Evolutionary conservation across 2,329 filamentous ascomycete species (phyloP).

Genomic region (Aspergillus puulaauensis): DNA sequence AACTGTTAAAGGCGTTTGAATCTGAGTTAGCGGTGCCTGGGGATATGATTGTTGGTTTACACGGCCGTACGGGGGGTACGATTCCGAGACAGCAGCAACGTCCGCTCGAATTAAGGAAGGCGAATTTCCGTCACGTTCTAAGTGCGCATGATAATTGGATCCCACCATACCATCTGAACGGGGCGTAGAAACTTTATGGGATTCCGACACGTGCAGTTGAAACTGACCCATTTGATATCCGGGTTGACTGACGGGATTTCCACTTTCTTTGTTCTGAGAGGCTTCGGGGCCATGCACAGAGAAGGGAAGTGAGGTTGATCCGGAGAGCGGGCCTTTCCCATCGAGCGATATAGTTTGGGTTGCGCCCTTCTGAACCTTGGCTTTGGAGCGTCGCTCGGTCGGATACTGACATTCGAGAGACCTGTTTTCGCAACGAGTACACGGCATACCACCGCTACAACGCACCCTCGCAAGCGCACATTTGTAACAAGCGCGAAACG

Average conservation of each 20-base stretch:
- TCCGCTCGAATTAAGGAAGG: constrained; percentile 8
- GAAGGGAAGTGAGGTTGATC: constrained; percentile 9
- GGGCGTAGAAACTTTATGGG: constrained; percentile 1
- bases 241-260: constrained; percentile 2
- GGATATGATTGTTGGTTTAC: constrained; percentile 11
- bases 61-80: constrained; percentile 15
- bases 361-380: constrained; percentile 22
- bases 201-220: constrained; percentile 20
- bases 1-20: constrained; percentile 5
- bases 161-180: constrained; percentile 6
- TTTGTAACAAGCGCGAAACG: constrained; percentile 41
- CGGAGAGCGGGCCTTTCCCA: constrained; percentile 11
- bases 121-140: not conserved
- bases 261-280: not conserved
- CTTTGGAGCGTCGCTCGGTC: constrained; percentile 38
- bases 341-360: constrained; percentile 7
- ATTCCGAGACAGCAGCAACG: constrained; percentile 9
- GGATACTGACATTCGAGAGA: constrained; percentile 41
- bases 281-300: not conserved
- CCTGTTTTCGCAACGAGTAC: constrained; percentile 37
- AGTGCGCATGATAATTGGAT: not conserved
- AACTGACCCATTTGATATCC: constrained; percentile 22
- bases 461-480: constrained; percentile 41
- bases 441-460: constrained; percentile 40
- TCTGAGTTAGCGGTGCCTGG: constrained; percentile 11